Base-by-base conservation (phyloP, 352 stramenopile species). In the Aphanomyces euteiches region DNA sequence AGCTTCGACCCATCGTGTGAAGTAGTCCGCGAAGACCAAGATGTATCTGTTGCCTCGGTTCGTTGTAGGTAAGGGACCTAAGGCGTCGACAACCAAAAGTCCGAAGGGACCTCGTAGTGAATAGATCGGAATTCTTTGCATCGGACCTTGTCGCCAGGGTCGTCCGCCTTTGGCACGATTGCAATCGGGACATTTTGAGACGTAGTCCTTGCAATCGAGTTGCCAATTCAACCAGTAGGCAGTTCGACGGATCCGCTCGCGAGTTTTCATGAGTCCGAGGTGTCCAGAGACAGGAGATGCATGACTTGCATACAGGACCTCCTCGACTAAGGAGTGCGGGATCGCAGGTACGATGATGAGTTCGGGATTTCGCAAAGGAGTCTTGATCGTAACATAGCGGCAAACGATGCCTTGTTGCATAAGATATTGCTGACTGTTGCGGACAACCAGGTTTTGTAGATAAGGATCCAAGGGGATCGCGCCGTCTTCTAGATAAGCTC, bases 141-240 rank as follows among this genome's bases (percentile, higher is more conserved):
- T 58, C n/a, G 8, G 8, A 19, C 8, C 50, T 58, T 58, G n/a
- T 19, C n/a, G 0, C 50, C 50, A 58, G 50, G n/a, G 50, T 21
- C 50, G 3, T 2, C 50, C 50, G 8, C 50, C 50, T 3, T 58
- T 58, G 50, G 50, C 50, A 21, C 50, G 50, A 21, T 58, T 58
- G 50, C 50, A 58, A 3, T 58, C 50, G 8, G n/a, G 8, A 19
- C 8, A 58, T 58, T 19, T 58, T 2, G 50, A 58, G 50, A 58
- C 50, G 3, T 19, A 58, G 8, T 58, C 50, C 8, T 58, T 58
- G n/a, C 50, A 58, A 58, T 58, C 8, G 7, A 21, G 50, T 19
- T 58, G 50, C 50, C 50, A 58, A 34, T 58, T 34, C n/a, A 58
- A 19, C n/a, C 50, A 21, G 50, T 58, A 58, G 50, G 50, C 50